Conservation (phyloP, 2,329 filamentous ascomycete species). For the Colletotrichum euphorbiae region DNA sequence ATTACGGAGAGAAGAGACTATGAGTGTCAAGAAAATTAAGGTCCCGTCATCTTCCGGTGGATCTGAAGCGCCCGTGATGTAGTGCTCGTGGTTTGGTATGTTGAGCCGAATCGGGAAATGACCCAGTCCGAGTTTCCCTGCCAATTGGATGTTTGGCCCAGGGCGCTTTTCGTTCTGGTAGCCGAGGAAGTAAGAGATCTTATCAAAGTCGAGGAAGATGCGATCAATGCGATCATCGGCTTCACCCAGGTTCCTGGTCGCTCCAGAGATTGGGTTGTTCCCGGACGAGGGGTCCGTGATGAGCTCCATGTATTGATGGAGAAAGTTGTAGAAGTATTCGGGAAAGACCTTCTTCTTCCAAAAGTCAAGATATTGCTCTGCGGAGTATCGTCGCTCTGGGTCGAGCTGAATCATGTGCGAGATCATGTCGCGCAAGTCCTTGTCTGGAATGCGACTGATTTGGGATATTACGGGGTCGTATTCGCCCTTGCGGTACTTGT, state of each 20-base stretch:
- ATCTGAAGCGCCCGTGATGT: slow-evolving; percentile 69
- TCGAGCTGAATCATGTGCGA: slow-evolving; percentile 96
- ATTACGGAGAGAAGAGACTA: slow-evolving; percentile 89
- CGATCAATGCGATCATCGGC: slow-evolving; percentile 94
- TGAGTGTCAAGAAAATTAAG: slow-evolving; percentile 88
- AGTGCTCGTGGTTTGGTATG: slow-evolving; percentile 85
- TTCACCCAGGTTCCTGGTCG: slow-evolving; percentile 80
- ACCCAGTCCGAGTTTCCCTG: slow-evolving; percentile 64
- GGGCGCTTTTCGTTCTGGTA: slow-evolving; percentile 58
- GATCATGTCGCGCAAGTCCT: slow-evolving; percentile 88
- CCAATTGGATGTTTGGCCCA: slow-evolving; percentile 48
- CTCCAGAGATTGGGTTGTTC: slow-evolving; percentile 75
- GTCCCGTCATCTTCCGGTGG: slow-evolving; percentile 86
- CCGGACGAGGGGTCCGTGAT: slow-evolving; percentile 92
- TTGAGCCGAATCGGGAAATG: slow-evolving; percentile 87
- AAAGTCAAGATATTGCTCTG: slow-evolving; percentile 92
- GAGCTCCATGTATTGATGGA: slow-evolving; percentile 97
- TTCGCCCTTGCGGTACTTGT: slow-evolving; percentile 91
- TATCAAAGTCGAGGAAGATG: slow-evolving; percentile 95
- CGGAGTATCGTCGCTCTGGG: slow-evolving; percentile 90
- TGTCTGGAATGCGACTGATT: slow-evolving; percentile 87
- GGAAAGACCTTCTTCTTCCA: slow-evolving; percentile 93
- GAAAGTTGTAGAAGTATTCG: slow-evolving; percentile 95
- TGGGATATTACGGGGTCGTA: slow-evolving; percentile 88
- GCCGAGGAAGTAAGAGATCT: slow-evolving; percentile 93